Percentiles rank a stretch among this genome's conserved stretches.
These are phyloP conservation scores for Tuber aestivum DNA, from an alignment of 495 filamentous ascomycete species.

Conservation along the genomic window DNA sequence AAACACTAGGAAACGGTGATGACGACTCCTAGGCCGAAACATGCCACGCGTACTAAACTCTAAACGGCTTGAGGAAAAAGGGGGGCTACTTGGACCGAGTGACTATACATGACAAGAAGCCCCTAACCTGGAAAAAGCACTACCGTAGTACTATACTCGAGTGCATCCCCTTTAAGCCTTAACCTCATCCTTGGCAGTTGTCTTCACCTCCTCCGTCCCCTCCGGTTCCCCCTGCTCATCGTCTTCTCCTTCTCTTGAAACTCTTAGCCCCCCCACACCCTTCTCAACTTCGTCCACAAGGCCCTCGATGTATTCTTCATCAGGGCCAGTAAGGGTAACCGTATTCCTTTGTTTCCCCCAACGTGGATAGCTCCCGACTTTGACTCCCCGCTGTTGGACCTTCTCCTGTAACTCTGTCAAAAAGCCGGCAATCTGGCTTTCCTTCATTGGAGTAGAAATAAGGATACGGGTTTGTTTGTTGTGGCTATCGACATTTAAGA, in stretches of 20 bases:
- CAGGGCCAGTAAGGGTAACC: slow-evolving; percentile 78
- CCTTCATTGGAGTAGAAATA: slow-evolving; percentile 77
- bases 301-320: slow-evolving; percentile 57
- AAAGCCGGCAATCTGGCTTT: slow-evolving; percentile 77
- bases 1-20: neutral
- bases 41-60: neutral
- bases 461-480: slow-evolving; percentile 48
- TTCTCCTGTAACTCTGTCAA: slow-evolving; percentile 69
- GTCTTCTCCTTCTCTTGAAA: slow-evolving; percentile 56
- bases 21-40: neutral
- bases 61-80: neutral
- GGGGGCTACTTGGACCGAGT: neutral
- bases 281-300: slow-evolving; percentile 58
- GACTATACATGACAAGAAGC: neutral
- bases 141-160: no score
- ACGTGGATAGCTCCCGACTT: slow-evolving; percentile 93
- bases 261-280: slow-evolving; percentile 54
- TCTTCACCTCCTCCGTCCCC: slow-evolving; percentile 4
- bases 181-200: neutral
- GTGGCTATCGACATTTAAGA: slow-evolving; percentile 46
- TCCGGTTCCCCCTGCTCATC: slow-evolving; percentile 43
- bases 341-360: slow-evolving; percentile 87
- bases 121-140: neutral
- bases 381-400: slow-evolving; percentile 67
- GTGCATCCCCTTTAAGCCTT: neutral